These are phyloP conservation scores for Calendula officinalis DNA, from an alignment of 129 eudicot species.

Conservation along the genomic window DNA sequence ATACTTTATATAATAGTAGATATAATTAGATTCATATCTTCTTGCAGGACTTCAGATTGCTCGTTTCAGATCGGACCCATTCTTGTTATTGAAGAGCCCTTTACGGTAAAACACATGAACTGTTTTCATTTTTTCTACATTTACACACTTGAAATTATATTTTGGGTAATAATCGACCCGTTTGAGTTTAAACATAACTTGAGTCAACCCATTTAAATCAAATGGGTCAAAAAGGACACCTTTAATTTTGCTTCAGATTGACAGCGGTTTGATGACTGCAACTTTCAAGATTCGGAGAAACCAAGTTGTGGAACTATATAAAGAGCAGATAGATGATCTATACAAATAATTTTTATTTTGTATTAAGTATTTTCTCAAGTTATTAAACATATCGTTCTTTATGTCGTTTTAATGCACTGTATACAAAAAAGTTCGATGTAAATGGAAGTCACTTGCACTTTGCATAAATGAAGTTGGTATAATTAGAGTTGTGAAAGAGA, in stretches of 20 bases:
- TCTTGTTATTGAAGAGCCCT: conserved; percentile 87
- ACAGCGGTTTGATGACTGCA: conserved; percentile 90
- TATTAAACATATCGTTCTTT: not conserved
- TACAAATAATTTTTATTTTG: conserved; percentile 36
- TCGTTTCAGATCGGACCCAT: conserved; percentile 88
- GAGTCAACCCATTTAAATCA: not conserved
- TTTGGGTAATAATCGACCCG: conserved; percentile 1
- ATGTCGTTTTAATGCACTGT: no score
- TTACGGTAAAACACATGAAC: conserved; percentile 52
- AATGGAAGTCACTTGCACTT: no score
- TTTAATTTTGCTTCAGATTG: conserved; percentile 54
- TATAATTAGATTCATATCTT: conserved; percentile 1
- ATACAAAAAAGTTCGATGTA: no score
- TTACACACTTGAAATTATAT: not conserved
- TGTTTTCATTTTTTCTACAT: not conserved
- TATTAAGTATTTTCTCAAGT: not conserved
- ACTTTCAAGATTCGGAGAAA: conserved; percentile 89
- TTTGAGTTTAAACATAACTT: not conserved
- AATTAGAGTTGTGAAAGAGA: no score
- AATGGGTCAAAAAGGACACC: no score
- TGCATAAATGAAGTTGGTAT: no score
- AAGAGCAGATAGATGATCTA: conserved; percentile 58
- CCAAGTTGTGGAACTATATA: conserved; percentile 63
- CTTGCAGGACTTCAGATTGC: conserved; percentile 81
- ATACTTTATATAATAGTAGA: not conserved